Base-by-base conservation (phyloP, 202 grass and related monocot genomes). In the Panicum hallii region DNA sequence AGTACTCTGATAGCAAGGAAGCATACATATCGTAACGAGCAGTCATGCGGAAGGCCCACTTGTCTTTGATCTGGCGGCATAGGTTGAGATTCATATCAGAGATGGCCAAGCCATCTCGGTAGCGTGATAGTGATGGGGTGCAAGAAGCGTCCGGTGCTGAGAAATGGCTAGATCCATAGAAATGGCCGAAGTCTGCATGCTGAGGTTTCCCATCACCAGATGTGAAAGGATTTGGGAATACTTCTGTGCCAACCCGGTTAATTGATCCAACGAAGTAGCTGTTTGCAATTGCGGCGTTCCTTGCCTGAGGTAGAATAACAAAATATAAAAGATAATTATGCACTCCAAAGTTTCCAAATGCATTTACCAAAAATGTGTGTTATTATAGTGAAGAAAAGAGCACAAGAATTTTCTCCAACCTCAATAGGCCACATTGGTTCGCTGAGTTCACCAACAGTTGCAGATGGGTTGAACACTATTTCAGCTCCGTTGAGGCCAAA, bases 381-480 rank as follows among this genome's bases (percentile, higher is more conserved):
- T 32, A 76, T 62, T 32, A 76, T 62, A 20, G 6, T 20, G 9
- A 9, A 70, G 15, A 61, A 63, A 66, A 54, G 28, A 74, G 61
- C 73, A 48, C 6, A 76, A 53, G 6, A 9, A 62, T 84, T 65
- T 66, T 72, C 47, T 90, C 75, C 82, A 55, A 99, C 97, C 97
- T 99, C 97, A 78, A 99, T 92, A 15, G 97, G 91, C 93, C 97
- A 97, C 91, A 99, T 99, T 80, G 97, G 97, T 82, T 97, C 97
- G 83, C 97, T 99, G 43, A 99, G 90, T 92, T 99, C 90, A 82
- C 93, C 97, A 55, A 99, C 93, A 5, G 91, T 99, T 4, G 97
- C 97, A 69, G 97, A 97, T 77, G 97, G 97, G 46, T 99, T 97
- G 84, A 99, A 94, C 69, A 99, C 91, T 78, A 99, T 97, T 84